phyloP scores from a whole-genome alignment of 148 eudicot species.

The Vaccinium myrtillus region DNA sequence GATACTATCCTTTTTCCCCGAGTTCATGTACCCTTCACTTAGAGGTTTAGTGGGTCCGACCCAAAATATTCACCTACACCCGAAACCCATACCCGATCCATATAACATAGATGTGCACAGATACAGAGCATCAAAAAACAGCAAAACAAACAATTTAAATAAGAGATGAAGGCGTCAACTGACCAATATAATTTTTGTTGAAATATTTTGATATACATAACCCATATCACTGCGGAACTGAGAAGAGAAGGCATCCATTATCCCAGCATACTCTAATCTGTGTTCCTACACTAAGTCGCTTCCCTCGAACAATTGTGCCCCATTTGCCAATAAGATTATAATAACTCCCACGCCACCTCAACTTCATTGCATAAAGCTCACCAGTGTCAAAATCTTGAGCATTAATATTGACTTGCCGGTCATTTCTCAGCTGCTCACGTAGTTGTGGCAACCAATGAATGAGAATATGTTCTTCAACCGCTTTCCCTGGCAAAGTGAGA shows the following conservation, averaged over 20 bases:
- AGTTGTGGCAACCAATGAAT: conserved; percentile 32
- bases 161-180: neutral
- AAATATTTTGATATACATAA: conserved; percentile 1
- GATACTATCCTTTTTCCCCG: neutral
- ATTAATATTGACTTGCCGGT: conserved; percentile 27
- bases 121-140: neutral
- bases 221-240: conserved; percentile 20
- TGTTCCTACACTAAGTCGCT: conserved; percentile 27
- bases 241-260: conserved; percentile 33
- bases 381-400: conserved; percentile 39
- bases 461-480: conserved; percentile 36
- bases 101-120: neutral
- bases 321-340: conserved; percentile 36
- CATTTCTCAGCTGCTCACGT: conserved; percentile 31
- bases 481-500: conserved; percentile 39
- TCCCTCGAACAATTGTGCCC: conserved; percentile 35
- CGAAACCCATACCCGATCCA: neutral
- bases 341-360: conserved; percentile 41
- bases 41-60: neutral
- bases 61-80: neutral
- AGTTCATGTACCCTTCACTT: neutral
- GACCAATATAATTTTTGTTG: neutral
- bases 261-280: conserved; percentile 39
- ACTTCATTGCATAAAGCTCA: conserved; percentile 33
- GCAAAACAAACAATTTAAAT: neutral